Evolutionary conservation across 2,329 filamentous ascomycete species (phyloP).

Genomic region (Pseudogymnoascus sp.): DNA sequence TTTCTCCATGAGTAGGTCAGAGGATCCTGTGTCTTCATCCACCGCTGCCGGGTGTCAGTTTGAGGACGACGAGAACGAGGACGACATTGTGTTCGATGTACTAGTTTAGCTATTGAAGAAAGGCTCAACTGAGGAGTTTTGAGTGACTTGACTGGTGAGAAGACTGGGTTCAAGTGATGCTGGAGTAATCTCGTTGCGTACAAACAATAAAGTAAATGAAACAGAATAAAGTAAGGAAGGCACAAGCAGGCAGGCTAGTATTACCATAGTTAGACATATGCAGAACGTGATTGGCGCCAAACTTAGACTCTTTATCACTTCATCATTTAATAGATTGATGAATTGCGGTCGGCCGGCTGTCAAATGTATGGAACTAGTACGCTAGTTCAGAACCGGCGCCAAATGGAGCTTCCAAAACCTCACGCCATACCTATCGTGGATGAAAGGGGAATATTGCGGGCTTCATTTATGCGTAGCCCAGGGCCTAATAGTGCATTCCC

Average conservation of each 20-base stretch:
- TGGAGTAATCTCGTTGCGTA: neutral
- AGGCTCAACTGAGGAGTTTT: neutral
- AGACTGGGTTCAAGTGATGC: neutral
- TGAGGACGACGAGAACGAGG: neutral
- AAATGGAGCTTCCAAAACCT: no score
- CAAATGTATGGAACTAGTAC: neutral
- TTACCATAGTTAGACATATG: neutral
- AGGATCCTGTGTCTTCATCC: neutral
- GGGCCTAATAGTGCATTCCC: no score
- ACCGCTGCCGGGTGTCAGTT: neutral
- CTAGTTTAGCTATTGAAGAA: neutral
- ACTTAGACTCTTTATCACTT: neutral
- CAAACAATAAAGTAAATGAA: neutral
- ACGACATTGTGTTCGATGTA: neutral
- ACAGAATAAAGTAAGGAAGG: neutral
- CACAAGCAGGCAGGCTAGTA: neutral
- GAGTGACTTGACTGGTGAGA: neutral
- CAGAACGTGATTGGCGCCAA: neutral
- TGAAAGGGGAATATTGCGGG: no score
- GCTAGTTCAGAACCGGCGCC: neutral
- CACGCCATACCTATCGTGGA: no score
- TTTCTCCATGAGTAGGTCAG: neutral
- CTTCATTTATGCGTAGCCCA: no score
- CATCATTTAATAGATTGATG: neutral
- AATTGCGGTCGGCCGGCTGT: neutral